Percentiles rank a stretch among this genome's conserved stretches.
Conservation (phyloP, 176 grass and related monocot genomes). For the Coix lacrymajobi region DNA sequence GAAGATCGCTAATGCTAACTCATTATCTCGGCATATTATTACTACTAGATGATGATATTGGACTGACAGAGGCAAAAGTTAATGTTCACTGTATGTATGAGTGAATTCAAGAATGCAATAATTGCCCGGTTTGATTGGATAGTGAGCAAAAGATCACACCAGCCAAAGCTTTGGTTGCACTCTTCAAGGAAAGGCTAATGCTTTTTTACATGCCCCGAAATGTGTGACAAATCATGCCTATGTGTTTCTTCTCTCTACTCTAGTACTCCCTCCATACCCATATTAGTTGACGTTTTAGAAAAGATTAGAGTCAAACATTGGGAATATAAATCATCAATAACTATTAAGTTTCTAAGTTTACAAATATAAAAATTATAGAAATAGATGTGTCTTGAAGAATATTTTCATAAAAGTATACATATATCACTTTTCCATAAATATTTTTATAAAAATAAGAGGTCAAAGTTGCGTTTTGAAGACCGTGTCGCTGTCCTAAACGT, state of each 20-base stretch:
- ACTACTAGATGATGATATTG: constrained; percentile 2
- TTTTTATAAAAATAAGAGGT: too few relatives aligned
- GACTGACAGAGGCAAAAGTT: constrained; percentile 16
- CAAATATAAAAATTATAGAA: too few relatives aligned
- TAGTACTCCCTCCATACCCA: too few relatives aligned
- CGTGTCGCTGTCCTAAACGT: too few relatives aligned
- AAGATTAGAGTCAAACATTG: too few relatives aligned
- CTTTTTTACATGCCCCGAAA: constrained; percentile 9
- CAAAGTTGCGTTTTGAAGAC: too few relatives aligned
- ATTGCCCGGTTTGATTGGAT: constrained; percentile 31
- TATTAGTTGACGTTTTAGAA: too few relatives aligned
- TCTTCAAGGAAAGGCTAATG: constrained; percentile 6
- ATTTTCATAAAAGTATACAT: too few relatives aligned
- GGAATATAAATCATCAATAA: too few relatives aligned
- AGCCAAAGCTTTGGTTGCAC: constrained; percentile 22
- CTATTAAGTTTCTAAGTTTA: too few relatives aligned
- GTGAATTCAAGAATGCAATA: constrained; percentile 27
- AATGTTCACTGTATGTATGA: neutral
- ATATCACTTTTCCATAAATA: too few relatives aligned
- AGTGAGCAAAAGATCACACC: constrained; percentile 34
- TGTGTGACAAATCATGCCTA: constrained; percentile 20
- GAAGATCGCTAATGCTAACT: neutral
- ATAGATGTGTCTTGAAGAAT: too few relatives aligned
- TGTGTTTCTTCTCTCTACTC: neutral
- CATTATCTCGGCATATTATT: neutral